Base-by-base conservation (phyloP, 2,329 filamentous ascomycete genomes). In the Sporothrix humicola region DNA sequence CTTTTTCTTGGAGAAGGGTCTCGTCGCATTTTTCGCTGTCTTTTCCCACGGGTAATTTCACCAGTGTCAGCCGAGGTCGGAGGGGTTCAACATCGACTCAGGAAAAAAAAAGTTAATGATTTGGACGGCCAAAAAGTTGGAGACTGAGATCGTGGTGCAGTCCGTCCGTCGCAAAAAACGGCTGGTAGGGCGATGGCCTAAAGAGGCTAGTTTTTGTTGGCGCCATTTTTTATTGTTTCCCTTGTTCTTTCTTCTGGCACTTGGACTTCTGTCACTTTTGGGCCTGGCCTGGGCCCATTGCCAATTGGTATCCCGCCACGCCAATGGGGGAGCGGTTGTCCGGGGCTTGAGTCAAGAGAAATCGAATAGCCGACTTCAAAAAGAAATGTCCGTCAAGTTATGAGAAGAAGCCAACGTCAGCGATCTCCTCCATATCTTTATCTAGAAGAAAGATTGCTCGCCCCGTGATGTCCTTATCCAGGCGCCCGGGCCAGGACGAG, bases 31-130 rank as follows among this genome's bases (percentile, higher is more conserved):
- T 58, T 59, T 58, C 50, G 50, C 52, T 46, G 31, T 13, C 50
- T 70, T 70, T 56, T 70, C 56, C 58, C 58, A 65, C 70, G 70
- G 69, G 17, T 72, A 72, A 54, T 44, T 61, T 65, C 70, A 72
- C 70, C 58, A 31, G 58, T 31, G 58, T 54, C 70, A 65, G 70
- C 69, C 70, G 70, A 72, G 70, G 70, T 72, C 70, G 70, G 70
- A 72, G 58, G 42, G 15, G 7, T 37, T n/a, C n/a, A n/a, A n/a
- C n/a, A n/a, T 31, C 31, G 20, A 13, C 44, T 13, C 42, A 15
- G 23, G 23, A 52, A 37, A 52, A 37, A 52, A 37, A 42, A 9
- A 31, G 31, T 37, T 37, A 3, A 54, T 17, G 48, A 54, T 56
- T 54, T 23, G 17, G 66, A 69, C 48, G 42, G 26, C 48, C 48